Conservation (phyloP, 139 green algal genomes). For the Picochlorum sp. region DNA sequence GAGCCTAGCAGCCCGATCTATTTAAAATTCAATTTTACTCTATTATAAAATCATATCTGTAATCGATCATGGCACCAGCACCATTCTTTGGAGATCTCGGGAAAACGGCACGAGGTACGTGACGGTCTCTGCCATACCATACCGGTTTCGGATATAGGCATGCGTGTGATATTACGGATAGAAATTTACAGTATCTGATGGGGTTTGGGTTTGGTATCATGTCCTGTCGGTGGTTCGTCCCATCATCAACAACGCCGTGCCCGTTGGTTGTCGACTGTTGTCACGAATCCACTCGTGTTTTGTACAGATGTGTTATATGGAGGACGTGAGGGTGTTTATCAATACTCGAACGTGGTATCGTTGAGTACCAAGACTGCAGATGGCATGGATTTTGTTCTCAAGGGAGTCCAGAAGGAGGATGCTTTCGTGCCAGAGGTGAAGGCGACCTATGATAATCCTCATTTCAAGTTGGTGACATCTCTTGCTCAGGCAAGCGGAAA, state of each 20-base stretch:
- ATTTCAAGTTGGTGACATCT: conserved; percentile 26
- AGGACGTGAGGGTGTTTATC: conserved; percentile 29
- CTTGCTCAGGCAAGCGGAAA: conserved; percentile 33
- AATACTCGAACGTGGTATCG: conserved; percentile 35
- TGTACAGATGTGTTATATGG: conserved; percentile 45
- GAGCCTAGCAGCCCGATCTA: background rate
- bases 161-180: no score
- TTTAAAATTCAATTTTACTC: background rate
- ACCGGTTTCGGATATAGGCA: no score
- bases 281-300: background rate
- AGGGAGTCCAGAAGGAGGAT: conserved; percentile 19
- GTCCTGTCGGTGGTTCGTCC: no score
- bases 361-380: conserved; percentile 38
- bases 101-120: conserved; percentile 26
- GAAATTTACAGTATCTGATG: no score
- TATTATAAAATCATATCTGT: conserved; percentile 1
- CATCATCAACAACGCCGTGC: no score
- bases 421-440: conserved; percentile 34
- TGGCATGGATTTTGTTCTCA: conserved; percentile 44
- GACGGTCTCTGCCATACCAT: background rate
- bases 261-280: no score
- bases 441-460: conserved; percentile 25
- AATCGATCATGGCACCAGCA: conserved; percentile 20
- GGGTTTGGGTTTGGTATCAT: no score
- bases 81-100: conserved; percentile 38